phyloP scores from a whole-genome alignment of 2,329 filamentous ascomycete genomes.

The Diaporthe ampelina region DNA sequence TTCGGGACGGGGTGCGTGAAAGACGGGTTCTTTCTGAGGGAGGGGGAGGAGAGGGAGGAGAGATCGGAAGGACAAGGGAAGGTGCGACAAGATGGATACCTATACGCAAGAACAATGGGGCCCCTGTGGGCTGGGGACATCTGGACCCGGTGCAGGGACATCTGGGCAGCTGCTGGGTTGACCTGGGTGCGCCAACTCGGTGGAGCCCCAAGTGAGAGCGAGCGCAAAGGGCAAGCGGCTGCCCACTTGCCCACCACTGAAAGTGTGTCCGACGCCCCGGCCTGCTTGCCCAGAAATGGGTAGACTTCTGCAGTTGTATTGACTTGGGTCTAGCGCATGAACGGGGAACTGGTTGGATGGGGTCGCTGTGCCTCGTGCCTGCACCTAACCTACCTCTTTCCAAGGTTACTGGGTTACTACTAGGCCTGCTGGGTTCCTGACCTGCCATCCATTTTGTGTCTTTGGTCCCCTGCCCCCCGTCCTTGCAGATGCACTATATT shows the following conservation, averaged over 20 bases:
- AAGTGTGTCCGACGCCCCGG: neutral
- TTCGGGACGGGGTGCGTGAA: constrained; percentile 10
- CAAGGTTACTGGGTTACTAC: neutral
- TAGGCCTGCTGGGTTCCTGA: no score
- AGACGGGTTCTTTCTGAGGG: constrained; percentile 4
- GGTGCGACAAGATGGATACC: constrained; percentile 34
- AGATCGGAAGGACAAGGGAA: constrained; percentile 14
- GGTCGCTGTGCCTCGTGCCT: constrained; percentile 13
- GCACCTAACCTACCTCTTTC: neutral
- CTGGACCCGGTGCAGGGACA: no score
- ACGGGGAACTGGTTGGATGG: constrained; percentile 10
- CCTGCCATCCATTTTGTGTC: neutral
- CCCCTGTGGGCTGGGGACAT: constrained; percentile 4
- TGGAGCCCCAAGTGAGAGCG: neutral
- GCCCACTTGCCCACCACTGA: constrained; percentile 8
- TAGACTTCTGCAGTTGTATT: constrained; percentile 17
- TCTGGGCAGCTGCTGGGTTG: no score
- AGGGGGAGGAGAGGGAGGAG: neutral
- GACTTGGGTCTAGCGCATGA: constrained; percentile 21
- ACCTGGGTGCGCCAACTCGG: neutral
- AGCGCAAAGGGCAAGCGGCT: neutral
- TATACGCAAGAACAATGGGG: constrained; percentile 30
- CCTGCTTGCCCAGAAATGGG: constrained; percentile 11
- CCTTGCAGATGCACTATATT: constrained; percentile 18
- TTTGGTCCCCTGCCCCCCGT: neutral